Evolutionary conservation across 139 green algal species (phyloP).

Genomic region (Chlamydomonas applanata): DNA sequence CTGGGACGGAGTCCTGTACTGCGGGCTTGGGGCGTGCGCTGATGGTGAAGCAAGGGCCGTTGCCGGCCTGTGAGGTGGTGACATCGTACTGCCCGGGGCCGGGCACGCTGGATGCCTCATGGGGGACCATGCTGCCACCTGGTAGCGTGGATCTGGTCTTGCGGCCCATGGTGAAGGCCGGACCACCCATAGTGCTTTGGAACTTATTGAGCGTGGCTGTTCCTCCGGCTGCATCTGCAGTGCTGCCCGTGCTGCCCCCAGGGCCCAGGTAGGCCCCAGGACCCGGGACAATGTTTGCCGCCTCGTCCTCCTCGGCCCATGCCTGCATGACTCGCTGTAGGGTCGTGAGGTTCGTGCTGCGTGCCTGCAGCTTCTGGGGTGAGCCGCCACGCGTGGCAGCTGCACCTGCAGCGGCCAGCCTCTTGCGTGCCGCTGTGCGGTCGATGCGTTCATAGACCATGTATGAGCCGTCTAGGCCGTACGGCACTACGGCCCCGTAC

Average conservation of each 20-base stretch:
- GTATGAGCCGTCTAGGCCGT: conserved; percentile 14
- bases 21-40: neutral
- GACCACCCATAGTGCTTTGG: conserved; percentile 10
- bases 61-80: neutral
- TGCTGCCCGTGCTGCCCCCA: too few relatives aligned
- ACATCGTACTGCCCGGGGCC: conserved; percentile 21
- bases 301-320: conserved; percentile 6
- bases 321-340: conserved; percentile 2
- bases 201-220: neutral
- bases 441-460: conserved; percentile 22
- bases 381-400: neutral
- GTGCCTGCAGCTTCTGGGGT: too few relatives aligned
- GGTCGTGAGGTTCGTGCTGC: neutral
- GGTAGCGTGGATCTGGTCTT: neutral
- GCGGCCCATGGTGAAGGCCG: conserved; percentile 34
- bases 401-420: conserved; percentile 5
- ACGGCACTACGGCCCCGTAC: conserved; percentile 15
- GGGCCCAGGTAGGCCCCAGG: too few relatives aligned
- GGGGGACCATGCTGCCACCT: neutral
- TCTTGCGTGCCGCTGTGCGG: neutral
- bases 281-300: neutral
- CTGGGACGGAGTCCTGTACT: neutral
- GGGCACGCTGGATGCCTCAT: conserved; percentile 14
- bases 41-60: conserved; percentile 12
- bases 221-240: too few relatives aligned